These are phyloP conservation scores for Cryptomeria japonica DNA, from an alignment of 75 land plant species.

Conservation along the genomic window DNA sequence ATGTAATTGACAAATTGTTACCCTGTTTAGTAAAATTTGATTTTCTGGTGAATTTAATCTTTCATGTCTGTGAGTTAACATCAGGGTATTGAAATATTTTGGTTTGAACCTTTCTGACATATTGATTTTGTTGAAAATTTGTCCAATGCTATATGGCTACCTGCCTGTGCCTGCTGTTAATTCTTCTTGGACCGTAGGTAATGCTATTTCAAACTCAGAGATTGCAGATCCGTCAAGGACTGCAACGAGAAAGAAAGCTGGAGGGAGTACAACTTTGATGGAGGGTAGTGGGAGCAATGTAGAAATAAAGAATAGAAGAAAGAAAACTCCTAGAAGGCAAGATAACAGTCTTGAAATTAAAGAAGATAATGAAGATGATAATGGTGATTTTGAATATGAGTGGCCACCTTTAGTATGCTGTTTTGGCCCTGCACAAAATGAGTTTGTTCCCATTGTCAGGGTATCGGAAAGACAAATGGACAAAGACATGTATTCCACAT, in stretches of 20 bases:
- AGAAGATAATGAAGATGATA: not conserved
- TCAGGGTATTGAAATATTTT: not conserved
- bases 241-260: not conserved
- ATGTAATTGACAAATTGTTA: not conserved
- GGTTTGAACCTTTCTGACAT: not conserved
- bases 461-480: slow-evolving; percentile 65
- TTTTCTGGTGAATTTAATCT: not conserved
- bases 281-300: not conserved
- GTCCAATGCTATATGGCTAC: slow-evolving; percentile 1
- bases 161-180: not conserved
- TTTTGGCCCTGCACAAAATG: slow-evolving; percentile 86
- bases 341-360: not conserved
- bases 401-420: slow-evolving; percentile 89
- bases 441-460: slow-evolving; percentile 89
- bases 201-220: slow-evolving; percentile 9
- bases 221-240: not conserved
- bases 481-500: slow-evolving; percentile 84
- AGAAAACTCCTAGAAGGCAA: not conserved
- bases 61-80: not conserved
- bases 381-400: not conserved
- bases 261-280: not conserved
- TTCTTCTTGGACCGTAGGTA: slow-evolving; percentile 1
- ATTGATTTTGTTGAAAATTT: not conserved
- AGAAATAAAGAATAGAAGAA: not conserved
- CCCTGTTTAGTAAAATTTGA: not conserved